Percentiles rank a stretch among this genome's conserved stretches.
Conservation (phyloP, 495 filamentous ascomycete species). For the Penicillium atrosanguineum region DNA sequence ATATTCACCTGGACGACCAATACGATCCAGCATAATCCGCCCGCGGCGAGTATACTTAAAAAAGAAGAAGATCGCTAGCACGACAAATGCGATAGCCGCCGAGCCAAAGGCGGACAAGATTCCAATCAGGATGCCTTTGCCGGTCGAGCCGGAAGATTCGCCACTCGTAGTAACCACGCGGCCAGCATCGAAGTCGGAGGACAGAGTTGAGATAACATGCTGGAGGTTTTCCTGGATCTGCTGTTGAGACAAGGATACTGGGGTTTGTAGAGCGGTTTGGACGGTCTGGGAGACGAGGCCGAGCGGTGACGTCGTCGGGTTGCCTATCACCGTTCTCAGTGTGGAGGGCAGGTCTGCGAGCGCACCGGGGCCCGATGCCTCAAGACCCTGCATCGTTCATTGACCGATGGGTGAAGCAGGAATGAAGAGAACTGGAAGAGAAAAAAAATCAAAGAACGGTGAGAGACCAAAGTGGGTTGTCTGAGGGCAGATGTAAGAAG, state of each 20-base stretch:
- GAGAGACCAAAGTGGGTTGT: conserved; percentile 1
- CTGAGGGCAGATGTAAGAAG: conserved; percentile 1
- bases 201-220: conserved; percentile 31
- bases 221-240: conserved; percentile 30
- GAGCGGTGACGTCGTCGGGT: conserved; percentile 34
- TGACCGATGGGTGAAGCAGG: conserved; percentile 17
- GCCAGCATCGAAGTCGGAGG: conserved; percentile 24
- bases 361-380: conserved; percentile 43
- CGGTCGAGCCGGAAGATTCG: conserved; percentile 52
- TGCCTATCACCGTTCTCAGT: conserved; percentile 33
- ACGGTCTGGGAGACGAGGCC: conserved; percentile 16
- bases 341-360: conserved; percentile 39
- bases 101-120: conserved; percentile 96
- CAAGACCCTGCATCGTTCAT: conserved; percentile 49
- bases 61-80: conserved; percentile 83
- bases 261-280: conserved; percentile 10
- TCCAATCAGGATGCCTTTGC: conserved; percentile 88
- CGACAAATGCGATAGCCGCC: conserved; percentile 73
- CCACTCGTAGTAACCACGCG: conserved; percentile 32
- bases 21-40: conserved; percentile 88
- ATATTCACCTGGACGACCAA: conserved; percentile 92
- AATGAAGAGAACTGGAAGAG: conserved; percentile 1
- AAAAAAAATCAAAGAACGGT: neutral
- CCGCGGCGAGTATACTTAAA: conserved; percentile 87
- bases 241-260: conserved; percentile 20